Base-by-base conservation (phyloP, 768 basidiomycete species). In the Mycena amicta region DNA sequence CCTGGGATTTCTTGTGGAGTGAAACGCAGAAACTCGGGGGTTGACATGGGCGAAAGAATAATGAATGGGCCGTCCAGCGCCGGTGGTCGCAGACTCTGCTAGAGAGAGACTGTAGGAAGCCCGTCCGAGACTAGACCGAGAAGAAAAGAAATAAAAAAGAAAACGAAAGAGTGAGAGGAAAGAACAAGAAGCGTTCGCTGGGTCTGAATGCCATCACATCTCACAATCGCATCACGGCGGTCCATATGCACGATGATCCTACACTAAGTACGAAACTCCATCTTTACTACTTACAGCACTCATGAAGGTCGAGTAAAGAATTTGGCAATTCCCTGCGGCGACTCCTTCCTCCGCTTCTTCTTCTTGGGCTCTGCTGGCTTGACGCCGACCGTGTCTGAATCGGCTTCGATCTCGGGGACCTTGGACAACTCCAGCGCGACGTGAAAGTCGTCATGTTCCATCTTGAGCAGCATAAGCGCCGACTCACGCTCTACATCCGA, bases 401-500 rank as follows among this genome's bases (percentile, higher is more conserved):
- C 52, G 43, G 61, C 61, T 49, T 33, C 61, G 30, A 63, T 66
- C 47, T 68, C 70, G 51, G 72, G 57, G 53, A 78, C 75, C 25
- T 80, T 80, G 22, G 87, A 81, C 51, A 98, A 69, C 55, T 92
- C 89, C 66, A 87, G 80, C 1, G 95, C 95, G 64, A 93, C 86
- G 71, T 98, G 95, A 71, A 85, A 97, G 72, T 97, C 95, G 31
- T 84, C 81, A 65, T 98, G 95, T 68, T 97, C 95, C 71, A 81
- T 64, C 53, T 77, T 78, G 55, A 84, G 67, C 58, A 72, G 72
- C 5, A 71, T 75, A 33, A 88, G 64, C 20, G 67, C 76, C 65
- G 67, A 67, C 56, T 72, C 69, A 59, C 62, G 66, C 61, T 73
- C 75, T 50, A 66, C 77, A 39, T 63, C 67, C 52, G 67, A 72